Percentiles rank a stretch among this genome's conserved stretches.
Conservation (phyloP, 805 yeast genomes). For the Vanderwaltozyma yarrowii region DNA sequence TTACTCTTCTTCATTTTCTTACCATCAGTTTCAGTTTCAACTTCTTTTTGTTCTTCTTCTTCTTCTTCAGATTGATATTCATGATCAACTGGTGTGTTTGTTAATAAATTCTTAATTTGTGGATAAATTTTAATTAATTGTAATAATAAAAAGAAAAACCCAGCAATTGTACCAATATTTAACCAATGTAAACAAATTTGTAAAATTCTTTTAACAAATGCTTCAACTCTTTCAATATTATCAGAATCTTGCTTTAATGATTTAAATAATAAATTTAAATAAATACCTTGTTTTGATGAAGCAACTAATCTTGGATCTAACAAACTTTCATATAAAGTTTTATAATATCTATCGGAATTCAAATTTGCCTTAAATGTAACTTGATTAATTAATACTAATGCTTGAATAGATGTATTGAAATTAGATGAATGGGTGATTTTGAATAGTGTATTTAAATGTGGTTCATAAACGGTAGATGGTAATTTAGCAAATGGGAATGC, state of each 20-base stretch:
- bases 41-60: constrained; percentile 20
- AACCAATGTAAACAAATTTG: constrained; percentile 83
- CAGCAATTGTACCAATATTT: constrained; percentile 78
- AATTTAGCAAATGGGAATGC: constrained; percentile 87
- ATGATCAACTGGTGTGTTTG: constrained; percentile 43
- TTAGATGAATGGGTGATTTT: constrained; percentile 89
- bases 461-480: constrained; percentile 56
- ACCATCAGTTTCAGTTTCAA: too few species aligned
- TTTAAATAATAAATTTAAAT: constrained; percentile 75
- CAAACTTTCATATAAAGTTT: constrained; percentile 82
- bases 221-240: constrained; percentile 54
- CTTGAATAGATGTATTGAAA: constrained; percentile 90
- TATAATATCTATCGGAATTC: constrained; percentile 61
- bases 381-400: constrained; percentile 75
- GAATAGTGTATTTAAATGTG: constrained; percentile 76
- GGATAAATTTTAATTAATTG: constrained; percentile 60
- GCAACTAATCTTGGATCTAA: constrained; percentile 71
- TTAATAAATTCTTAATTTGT: constrained; percentile 51
- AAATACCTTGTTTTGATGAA: constrained; percentile 91
- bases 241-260: constrained; percentile 64
- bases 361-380: constrained; percentile 53
- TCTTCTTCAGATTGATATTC: constrained; percentile 40
- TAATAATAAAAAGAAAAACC: constrained; percentile 64
- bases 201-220: constrained; percentile 82
- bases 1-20: too few species aligned